These are phyloP conservation scores for Ogataea ganodermae DNA, from an alignment of 805 yeast species.

Conservation along the genomic window DNA sequence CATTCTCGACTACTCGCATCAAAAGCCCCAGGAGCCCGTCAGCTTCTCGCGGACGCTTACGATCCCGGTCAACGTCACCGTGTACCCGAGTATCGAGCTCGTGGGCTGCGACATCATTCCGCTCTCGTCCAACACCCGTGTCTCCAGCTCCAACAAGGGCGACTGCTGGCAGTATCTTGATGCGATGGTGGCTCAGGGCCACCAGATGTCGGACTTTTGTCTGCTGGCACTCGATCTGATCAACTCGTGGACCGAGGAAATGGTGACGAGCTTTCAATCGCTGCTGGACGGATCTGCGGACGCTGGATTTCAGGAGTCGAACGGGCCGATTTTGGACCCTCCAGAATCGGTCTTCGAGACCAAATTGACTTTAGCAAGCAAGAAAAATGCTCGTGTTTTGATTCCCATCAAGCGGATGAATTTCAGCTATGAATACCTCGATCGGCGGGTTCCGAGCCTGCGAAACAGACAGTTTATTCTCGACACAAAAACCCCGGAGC, in stretches of 20 bases:
- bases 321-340: slow-evolving; percentile 18
- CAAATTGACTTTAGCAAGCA: slow-evolving; percentile 24
- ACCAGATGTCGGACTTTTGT: slow-evolving; percentile 54
- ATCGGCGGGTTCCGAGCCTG: slow-evolving; percentile 66
- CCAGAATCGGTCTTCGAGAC: slow-evolving; percentile 22
- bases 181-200: slow-evolving; percentile 32
- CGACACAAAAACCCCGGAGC: slow-evolving; percentile 52
- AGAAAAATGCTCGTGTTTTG: slow-evolving; percentile 52
- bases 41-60: slow-evolving; percentile 55
- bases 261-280: slow-evolving; percentile 36
- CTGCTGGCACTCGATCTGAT: slow-evolving; percentile 72
- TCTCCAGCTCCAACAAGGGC: slow-evolving; percentile 29
- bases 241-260: slow-evolving; percentile 73
- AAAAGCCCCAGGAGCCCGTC: slow-evolving; percentile 24
- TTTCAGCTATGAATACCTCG: slow-evolving; percentile 43
- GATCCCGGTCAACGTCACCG: slow-evolving; percentile 70
- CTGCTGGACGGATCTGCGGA: slow-evolving; percentile 24
- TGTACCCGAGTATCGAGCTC: slow-evolving; percentile 70
- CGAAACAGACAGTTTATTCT: slow-evolving; percentile 69
- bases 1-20: slow-evolving; percentile 63
- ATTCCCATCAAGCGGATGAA: slow-evolving; percentile 67
- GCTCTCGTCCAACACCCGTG: slow-evolving; percentile 36
- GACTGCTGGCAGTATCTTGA: slow-evolving; percentile 36
- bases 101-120: slow-evolving; percentile 78
- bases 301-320: slow-evolving; percentile 27